These are phyloP conservation scores for Telfairia occidentalis DNA, from an alignment of 331 rosid genomes.

Conservation along the genomic window DNA sequence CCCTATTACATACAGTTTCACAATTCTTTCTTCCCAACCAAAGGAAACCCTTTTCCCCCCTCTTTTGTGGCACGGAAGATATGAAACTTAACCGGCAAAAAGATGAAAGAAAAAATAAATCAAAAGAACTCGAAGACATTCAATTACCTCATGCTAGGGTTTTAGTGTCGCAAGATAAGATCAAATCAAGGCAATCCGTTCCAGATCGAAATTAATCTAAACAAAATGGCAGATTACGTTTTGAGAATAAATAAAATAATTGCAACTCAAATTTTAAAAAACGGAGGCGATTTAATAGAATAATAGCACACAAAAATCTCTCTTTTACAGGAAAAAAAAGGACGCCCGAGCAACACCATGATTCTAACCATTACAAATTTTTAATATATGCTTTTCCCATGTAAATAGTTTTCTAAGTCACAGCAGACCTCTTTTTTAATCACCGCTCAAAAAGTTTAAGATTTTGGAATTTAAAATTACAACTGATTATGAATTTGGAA, in stretches of 20 bases:
- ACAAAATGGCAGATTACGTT: background rate
- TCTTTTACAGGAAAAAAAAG: background rate
- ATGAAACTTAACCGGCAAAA: background rate
- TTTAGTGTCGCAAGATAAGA: background rate
- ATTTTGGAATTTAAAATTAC: too few relatives aligned
- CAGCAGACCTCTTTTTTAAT: too few relatives aligned
- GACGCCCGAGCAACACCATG: background rate
- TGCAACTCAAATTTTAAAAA: background rate
- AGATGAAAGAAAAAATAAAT: background rate
- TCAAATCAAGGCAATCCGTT: background rate
- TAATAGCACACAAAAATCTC: background rate
- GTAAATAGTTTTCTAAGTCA: too few relatives aligned
- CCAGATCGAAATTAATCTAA: background rate
- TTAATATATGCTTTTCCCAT: too few relatives aligned
- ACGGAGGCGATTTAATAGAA: background rate
- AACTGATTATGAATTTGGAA: too few relatives aligned
- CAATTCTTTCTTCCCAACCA: too few relatives aligned
- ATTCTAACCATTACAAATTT: background rate
- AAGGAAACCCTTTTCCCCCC: background rate
- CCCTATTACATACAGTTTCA: background rate
- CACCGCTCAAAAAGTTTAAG: too few relatives aligned
- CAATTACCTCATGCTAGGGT: constrained; percentile 3
- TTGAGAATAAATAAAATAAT: background rate
- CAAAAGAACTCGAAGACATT: background rate
- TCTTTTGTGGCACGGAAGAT: background rate